These are phyloP conservation scores for Marchantia paleacea DNA, from an alignment of 225 moss, liverwort and hornwort genomes.

Conservation along the genomic window DNA sequence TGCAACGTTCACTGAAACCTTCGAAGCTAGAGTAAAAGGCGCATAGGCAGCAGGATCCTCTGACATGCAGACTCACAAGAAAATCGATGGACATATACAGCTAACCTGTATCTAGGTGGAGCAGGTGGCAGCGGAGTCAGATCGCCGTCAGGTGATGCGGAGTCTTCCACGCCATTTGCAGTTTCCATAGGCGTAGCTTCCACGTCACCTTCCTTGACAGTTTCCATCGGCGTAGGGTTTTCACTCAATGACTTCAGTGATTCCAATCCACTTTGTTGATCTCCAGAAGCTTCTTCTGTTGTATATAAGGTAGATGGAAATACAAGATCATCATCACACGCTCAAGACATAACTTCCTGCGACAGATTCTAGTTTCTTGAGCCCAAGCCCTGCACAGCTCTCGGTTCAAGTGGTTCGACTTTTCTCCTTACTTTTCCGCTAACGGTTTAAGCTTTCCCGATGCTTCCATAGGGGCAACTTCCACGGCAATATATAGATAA, in stretches of 20 bases:
- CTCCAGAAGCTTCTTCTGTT: conserved; percentile 37
- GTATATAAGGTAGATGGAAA: neutral
- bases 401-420: no score
- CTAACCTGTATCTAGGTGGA: conserved; percentile 72
- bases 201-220: conserved; percentile 33
- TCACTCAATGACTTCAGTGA: conserved; percentile 26
- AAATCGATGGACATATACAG: neutral
- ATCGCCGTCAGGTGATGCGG: conserved; percentile 29
- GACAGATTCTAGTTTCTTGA: no score
- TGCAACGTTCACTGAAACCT: neutral
- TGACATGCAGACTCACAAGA: neutral
- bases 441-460: no score
- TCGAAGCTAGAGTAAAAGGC: neutral
- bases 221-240: conserved; percentile 29
- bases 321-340: neutral
- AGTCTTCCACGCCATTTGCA: conserved; percentile 28
- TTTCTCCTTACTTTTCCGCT: no score
- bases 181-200: conserved; percentile 40
- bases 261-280: conserved; percentile 16
- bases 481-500: no score
- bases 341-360: no score
- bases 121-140: conserved; percentile 40
- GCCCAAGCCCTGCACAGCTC: no score
- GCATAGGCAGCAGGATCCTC: neutral
- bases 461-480: no score